These are phyloP conservation scores for Pythium monospermum DNA, from an alignment of 352 stramenopile species.

Conservation along the genomic window DNA sequence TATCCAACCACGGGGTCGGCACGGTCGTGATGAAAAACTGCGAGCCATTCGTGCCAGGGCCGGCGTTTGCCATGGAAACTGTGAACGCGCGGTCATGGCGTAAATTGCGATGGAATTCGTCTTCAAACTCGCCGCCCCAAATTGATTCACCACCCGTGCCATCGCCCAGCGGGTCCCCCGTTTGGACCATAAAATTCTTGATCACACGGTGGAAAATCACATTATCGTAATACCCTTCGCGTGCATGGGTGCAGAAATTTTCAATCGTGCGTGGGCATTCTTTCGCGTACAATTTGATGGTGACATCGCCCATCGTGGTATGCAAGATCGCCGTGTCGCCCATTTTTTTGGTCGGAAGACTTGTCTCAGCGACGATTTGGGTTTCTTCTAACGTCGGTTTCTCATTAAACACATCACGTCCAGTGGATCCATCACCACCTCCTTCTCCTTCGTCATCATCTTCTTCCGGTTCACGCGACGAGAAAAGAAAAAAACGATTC, in stretches of 20 bases:
- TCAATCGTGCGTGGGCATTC: constrained; percentile 95
- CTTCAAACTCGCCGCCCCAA: constrained; percentile 98
- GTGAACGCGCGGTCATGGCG: constrained; percentile 97
- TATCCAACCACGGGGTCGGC: constrained; percentile 96
- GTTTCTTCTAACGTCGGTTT: constrained; percentile 93
- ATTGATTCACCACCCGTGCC: constrained; percentile 98
- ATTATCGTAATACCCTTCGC: constrained; percentile 98
- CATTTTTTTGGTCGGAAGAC: constrained; percentile 43
- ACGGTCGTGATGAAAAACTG: constrained; percentile 99
- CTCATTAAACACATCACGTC: constrained; percentile 98
- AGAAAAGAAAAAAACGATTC: constrained; percentile 97
- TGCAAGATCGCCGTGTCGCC: constrained; percentile 90
- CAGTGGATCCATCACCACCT: constrained; percentile 20
- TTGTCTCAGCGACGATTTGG: constrained; percentile 81
- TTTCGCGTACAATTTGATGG: constrained; percentile 94
- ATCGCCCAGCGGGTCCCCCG: constrained; percentile 93
- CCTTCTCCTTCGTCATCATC: constrained; percentile 66
- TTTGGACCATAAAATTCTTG: constrained; percentile 99
- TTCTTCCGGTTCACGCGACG: constrained; percentile 89
- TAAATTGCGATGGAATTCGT: constrained; percentile 96
- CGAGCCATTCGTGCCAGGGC: constrained; percentile 74
- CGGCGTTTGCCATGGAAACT: constrained; percentile 98
- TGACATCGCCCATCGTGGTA: constrained; percentile 98
- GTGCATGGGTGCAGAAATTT: constrained; percentile 97
- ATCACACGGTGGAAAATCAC: constrained; percentile 99